These are phyloP conservation scores for Clitoria ternatea DNA, from an alignment of 306 rosid species.

Conservation along the genomic window DNA sequence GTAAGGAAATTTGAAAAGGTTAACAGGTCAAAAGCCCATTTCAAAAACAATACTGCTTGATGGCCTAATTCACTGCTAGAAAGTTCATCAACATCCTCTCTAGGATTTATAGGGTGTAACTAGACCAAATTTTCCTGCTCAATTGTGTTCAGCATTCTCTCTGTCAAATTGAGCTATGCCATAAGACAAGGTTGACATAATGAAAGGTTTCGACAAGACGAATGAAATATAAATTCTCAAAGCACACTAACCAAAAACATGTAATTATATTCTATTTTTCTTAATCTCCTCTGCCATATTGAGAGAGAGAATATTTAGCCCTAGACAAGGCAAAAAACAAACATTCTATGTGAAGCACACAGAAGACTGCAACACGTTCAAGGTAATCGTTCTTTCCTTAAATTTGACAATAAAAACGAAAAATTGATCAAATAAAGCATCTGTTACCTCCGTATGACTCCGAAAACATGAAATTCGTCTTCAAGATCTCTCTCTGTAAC, in stretches of 20 bases:
- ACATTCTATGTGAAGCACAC: background rate
- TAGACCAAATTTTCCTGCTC: background rate
- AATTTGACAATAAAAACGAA: background rate
- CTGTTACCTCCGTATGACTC: constrained; percentile 77
- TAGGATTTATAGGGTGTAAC: background rate
- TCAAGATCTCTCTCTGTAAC: constrained; percentile 88
- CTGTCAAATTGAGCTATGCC: background rate
- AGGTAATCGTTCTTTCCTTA: background rate
- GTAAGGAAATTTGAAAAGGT: background rate
- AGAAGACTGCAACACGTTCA: background rate
- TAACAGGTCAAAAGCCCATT: background rate
- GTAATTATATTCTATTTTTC: no score
- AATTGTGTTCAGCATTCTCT: background rate
- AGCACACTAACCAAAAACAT: no score
- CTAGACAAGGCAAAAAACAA: background rate
- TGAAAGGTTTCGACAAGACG: background rate
- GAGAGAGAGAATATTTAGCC: no score
- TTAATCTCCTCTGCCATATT: no score
- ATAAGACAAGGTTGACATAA: background rate
- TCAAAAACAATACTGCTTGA: background rate
- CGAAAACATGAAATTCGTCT: constrained; percentile 79
- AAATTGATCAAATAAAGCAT: background rate
- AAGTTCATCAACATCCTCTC: background rate
- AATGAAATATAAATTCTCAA: background rate
- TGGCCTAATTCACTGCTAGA: background rate